A percentile compares a stretch with the other conserved stretches of the same genome.
Evolutionary conservation across 768 basidiomycete genomes (phyloP).

Genomic region (Ramaria sp.): DNA sequence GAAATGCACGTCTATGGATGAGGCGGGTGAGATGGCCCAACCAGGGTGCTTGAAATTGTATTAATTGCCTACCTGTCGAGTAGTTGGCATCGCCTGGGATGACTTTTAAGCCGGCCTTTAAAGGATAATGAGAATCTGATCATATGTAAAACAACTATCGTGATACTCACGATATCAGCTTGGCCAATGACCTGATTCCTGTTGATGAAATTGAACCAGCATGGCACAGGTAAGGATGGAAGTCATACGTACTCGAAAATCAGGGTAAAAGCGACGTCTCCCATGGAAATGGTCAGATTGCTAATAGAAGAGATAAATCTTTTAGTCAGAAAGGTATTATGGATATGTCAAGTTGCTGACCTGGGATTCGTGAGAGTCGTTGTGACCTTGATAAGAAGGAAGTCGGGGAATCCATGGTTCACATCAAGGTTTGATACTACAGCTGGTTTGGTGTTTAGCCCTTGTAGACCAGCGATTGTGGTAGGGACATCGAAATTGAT

Average conservation of each 20-base stretch:
- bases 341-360: constrained; percentile 19
- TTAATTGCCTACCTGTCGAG: constrained; percentile 33
- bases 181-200: constrained; percentile 45
- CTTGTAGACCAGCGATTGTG: constrained; percentile 52
- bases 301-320: constrained; percentile 14
- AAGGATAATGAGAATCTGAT: constrained; percentile 1
- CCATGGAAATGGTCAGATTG: constrained; percentile 39
- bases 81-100: constrained; percentile 47
- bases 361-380: constrained; percentile 58
- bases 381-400: constrained; percentile 55
- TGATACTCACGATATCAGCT: constrained; percentile 39
- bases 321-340: constrained; percentile 3
- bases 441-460: constrained; percentile 47
- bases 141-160: not conserved
- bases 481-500: constrained; percentile 53
- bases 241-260: constrained; percentile 37
- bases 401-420: constrained; percentile 53
- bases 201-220: not conserved
- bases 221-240: not conserved
- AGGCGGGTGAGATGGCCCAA: not conserved
- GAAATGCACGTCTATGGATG: constrained; percentile 44
- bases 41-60: not conserved
- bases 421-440: constrained; percentile 52
- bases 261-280: constrained; percentile 52
- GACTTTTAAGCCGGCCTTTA: constrained; percentile 44